Percentiles rank a stretch among this genome's conserved stretches.
Evolutionary conservation across 1,284 basidiomycete genomes (phyloP).

Genomic region (Ceratobasidium sp.): DNA sequence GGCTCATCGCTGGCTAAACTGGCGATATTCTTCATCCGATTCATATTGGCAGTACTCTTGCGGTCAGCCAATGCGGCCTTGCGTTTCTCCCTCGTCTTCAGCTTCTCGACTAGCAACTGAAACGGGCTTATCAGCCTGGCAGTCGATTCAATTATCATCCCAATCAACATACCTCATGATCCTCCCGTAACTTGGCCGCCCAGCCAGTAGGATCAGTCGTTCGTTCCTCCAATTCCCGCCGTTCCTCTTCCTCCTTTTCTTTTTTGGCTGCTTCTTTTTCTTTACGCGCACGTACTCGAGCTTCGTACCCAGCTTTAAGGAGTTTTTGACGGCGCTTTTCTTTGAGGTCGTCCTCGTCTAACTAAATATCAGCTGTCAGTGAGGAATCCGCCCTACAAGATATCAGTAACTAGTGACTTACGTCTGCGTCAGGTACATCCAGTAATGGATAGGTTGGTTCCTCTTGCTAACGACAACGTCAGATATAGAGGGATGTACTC

Average conservation of each 20-base stretch:
- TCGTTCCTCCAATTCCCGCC: slow-evolving; percentile 84
- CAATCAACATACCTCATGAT: slow-evolving; percentile 77
- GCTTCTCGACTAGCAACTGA: slow-evolving; percentile 84
- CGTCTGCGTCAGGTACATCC: slow-evolving; percentile 91
- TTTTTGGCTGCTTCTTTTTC: slow-evolving; percentile 91
- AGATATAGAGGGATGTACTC: background rate
- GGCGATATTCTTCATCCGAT: slow-evolving; percentile 97
- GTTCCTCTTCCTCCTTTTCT: slow-evolving; percentile 79
- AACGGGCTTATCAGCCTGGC: background rate
- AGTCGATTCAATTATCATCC: too few relatives aligned
- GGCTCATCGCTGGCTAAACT: slow-evolving; percentile 86
- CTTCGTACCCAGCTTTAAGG: slow-evolving; percentile 95
- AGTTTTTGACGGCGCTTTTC: slow-evolving; percentile 96
- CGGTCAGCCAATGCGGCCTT: slow-evolving; percentile 89
- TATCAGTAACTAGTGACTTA: slow-evolving; percentile 54
- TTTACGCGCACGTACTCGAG: slow-evolving; percentile 84
- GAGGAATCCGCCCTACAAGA: background rate
- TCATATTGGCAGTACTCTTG: slow-evolving; percentile 96
- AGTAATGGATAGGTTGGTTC: slow-evolving; percentile 91
- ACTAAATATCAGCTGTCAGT: slow-evolving; percentile 57
- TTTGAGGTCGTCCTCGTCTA: slow-evolving; percentile 93
- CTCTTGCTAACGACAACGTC: slow-evolving; percentile 63
- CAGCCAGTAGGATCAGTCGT: slow-evolving; percentile 78
- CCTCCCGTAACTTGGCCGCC: slow-evolving; percentile 75
- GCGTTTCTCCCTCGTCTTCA: slow-evolving; percentile 86